Conservation (phyloP, 257 asterid species). For the Petunia secreta region DNA sequence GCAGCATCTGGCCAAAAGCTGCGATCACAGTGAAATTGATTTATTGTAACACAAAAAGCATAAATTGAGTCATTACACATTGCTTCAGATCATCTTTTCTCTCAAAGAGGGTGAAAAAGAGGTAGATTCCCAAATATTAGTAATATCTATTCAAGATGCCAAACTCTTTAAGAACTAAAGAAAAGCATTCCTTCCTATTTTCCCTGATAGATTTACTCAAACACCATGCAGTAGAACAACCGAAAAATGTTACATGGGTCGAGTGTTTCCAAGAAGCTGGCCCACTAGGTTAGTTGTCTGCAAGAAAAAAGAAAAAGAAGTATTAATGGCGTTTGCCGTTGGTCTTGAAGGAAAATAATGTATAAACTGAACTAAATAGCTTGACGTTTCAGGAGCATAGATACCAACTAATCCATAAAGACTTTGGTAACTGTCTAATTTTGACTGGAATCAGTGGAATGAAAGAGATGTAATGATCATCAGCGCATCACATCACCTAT, state of each 20-base stretch:
- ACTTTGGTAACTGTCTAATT: neutral
- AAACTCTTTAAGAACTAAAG: neutral
- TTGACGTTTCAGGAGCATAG: conserved; percentile 1
- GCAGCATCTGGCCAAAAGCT: neutral
- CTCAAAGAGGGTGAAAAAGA: neutral
- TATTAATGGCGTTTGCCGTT: neutral
- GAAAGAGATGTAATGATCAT: neutral
- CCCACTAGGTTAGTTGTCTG: conserved; percentile 97
- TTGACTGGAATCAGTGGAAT: neutral
- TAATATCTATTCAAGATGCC: neutral
- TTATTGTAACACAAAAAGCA: neutral
- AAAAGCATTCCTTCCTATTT: neutral
- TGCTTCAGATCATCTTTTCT: conserved; percentile 8
- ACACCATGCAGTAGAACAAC: neutral
- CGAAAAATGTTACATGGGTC: conserved; percentile 56
- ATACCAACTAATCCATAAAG: neutral
- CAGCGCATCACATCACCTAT: neutral
- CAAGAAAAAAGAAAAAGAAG: conserved; percentile 33
- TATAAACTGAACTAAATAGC: neutral
- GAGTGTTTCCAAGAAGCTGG: conserved; percentile 75
- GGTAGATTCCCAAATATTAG: neutral
- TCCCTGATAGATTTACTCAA: neutral
- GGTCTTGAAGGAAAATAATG: neutral
- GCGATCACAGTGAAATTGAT: neutral
- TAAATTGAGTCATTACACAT: neutral